Evolutionary conservation across 1,139 yeast genomes (phyloP), one percentile per base, ranked within the genome.

Genomic region (Scheffersomyces parashehatae): DNA sequence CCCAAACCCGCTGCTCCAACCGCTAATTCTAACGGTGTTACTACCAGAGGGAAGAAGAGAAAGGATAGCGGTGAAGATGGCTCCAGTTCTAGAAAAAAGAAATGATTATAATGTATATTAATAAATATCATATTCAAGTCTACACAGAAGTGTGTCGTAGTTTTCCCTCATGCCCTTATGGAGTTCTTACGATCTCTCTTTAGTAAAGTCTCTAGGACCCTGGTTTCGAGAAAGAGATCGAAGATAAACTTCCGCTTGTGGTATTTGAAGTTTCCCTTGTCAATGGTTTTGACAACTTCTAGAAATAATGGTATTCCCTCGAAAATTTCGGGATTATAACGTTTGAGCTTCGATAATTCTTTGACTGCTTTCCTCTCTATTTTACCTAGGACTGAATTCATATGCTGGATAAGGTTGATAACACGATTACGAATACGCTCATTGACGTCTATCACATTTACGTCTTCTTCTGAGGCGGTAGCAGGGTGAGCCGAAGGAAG

Each of bases 291-390:
- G 57, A 88, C 71, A 3, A 85, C 81, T 44, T 82, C 79, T 47
- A 75, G 64, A 54, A 86, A 84, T 42, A 88, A 65, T 7, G 73
- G 79, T 9, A 81, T 74, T 49, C 70, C 77, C 40, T 76, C 80
- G 61, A 88, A 89, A 14, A 80, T 60, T 28, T 72, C 73, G 0
- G 86, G 83, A 44, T 76, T 68, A 39, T 66, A 69, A 28, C 72
- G 66, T 50, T 85, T 82, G 46, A 88, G 58, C 38, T 73, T 75
- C 9, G 76, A 77, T 44, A 90, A 73, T 43, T 81, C 84, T 48
- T 79, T 79, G 32, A 81, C 77, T 0, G 95, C 88, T 40, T 81
- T 80, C 40, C 83, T 78, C 40, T 89, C 82, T 32, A 85, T 78
- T 49, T 81, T 85, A 46, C 82, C 81, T 46, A 85, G 73, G 39